Percentiles rank a stretch among this genome's conserved stretches.
phyloP scores from a whole-genome alignment of 129 eudicot species.

The Glebionis coronaria region DNA sequence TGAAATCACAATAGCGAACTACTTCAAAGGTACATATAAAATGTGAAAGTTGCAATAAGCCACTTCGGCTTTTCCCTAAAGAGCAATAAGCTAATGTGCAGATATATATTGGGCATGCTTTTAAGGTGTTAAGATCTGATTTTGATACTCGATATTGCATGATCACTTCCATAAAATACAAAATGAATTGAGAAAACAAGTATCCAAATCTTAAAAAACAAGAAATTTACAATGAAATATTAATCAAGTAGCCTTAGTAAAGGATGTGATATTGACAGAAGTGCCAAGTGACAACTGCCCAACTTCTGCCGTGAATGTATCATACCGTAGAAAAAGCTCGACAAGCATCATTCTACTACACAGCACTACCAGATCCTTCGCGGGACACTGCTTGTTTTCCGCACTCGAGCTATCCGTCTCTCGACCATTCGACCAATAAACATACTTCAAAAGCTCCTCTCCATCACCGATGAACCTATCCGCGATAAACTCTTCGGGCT shows the following conservation, averaged over 20 bases:
- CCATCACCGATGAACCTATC: slow-evolving; percentile 71
- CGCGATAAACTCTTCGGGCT: slow-evolving; percentile 43
- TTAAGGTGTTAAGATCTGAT: too few relatives aligned
- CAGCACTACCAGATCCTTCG: slow-evolving; percentile 52
- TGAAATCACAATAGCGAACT: too few relatives aligned
- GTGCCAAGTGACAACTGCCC: slow-evolving; percentile 35
- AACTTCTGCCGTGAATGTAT: slow-evolving; percentile 42
- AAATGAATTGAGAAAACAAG: not conserved
- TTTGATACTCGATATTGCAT: too few relatives aligned
- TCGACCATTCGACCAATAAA: slow-evolving; percentile 71
- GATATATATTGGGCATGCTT: too few relatives aligned
- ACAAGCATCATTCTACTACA: slow-evolving; percentile 54
- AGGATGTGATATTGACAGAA: slow-evolving; percentile 42
- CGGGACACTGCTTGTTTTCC: slow-evolving; percentile 62
- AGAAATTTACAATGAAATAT: not conserved
- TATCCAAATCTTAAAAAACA: not conserved
- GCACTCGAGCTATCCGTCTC: slow-evolving; percentile 49
- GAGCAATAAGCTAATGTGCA: too few relatives aligned
- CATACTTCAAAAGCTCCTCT: slow-evolving; percentile 49
- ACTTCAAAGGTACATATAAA: too few relatives aligned
- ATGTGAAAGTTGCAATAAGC: too few relatives aligned
- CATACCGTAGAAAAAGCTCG: slow-evolving; percentile 56
- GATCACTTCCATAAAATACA: too few relatives aligned
- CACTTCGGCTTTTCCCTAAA: too few relatives aligned
- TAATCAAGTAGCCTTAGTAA: slow-evolving; percentile 31